A percentile compares a stretch with the other conserved stretches of the same genome.
Evolutionary conservation across 805 yeast genomes (phyloP).

Genomic region (Wickerhamiella hasegawae): DNA sequence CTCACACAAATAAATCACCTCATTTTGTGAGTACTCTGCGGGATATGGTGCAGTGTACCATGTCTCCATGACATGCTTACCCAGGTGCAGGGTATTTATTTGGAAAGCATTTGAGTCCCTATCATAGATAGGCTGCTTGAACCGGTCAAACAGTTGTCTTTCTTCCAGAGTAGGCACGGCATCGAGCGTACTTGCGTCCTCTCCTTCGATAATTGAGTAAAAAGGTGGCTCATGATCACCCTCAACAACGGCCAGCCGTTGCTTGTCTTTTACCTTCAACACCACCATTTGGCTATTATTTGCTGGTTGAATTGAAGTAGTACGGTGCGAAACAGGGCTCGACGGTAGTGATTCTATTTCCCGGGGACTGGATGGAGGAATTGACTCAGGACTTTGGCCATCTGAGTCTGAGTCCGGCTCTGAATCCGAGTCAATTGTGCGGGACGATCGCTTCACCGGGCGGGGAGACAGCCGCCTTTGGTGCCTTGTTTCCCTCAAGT

Average conservation of each 20-base stretch:
- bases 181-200: constrained; percentile 40
- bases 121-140: constrained; percentile 11
- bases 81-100: constrained; percentile 51
- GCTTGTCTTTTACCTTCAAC: background rate
- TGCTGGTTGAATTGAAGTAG: no score
- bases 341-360: no score
- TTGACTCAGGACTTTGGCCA: no score
- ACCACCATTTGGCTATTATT: background rate
- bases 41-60: constrained; percentile 95
- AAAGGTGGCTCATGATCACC: constrained; percentile 37
- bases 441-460: no score
- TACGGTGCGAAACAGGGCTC: no score
- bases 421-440: no score
- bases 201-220: constrained; percentile 43
- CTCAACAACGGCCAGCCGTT: background rate
- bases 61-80: constrained; percentile 61
- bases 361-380: no score
- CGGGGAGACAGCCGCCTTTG: no score
- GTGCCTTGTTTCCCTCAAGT: no score
- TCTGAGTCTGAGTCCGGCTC: no score
- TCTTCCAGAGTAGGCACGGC: constrained; percentile 47
- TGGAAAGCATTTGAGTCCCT: constrained; percentile 19
- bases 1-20: constrained; percentile 62
- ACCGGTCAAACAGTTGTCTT: constrained; percentile 30
- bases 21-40: constrained; percentile 53